A percentile compares a stretch with the other conserved stretches of the same genome.
Conservation (phyloP, 177 flowering plant genomes). For the Vitis hybrid region DNA sequence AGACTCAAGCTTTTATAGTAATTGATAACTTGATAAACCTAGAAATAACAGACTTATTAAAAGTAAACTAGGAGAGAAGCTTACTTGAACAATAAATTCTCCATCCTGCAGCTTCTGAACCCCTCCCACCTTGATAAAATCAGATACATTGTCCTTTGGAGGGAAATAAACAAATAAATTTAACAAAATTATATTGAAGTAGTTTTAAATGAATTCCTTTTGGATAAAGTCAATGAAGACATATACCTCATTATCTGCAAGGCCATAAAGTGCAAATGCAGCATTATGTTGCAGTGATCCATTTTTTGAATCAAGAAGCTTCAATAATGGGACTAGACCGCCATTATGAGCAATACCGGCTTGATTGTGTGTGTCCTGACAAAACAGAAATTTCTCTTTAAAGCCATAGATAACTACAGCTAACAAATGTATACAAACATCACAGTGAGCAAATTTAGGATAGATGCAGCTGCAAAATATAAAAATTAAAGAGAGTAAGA, state of each 20-base stretch:
- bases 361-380: constrained; percentile 82
- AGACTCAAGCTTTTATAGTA: too few relatives aligned
- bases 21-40: too few relatives aligned
- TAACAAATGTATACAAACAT: too few relatives aligned
- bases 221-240: not conserved
- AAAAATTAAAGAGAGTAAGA: too few relatives aligned
- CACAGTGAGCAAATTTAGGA: too few relatives aligned
- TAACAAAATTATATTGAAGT: not conserved
- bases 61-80: constrained; percentile 4
- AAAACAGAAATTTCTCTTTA: not conserved
- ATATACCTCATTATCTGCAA: constrained; percentile 85
- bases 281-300: constrained; percentile 94
- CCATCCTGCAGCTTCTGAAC: constrained; percentile 91
- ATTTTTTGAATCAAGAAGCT: constrained; percentile 86
- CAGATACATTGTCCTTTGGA: constrained; percentile 76
- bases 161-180: not conserved
- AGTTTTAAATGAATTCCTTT: not conserved
- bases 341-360: constrained; percentile 88
- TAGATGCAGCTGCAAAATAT: too few relatives aligned
- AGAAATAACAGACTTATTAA: too few relatives aligned
- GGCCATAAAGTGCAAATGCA: constrained; percentile 92
- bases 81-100: constrained; percentile 87
- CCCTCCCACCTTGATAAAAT: constrained; percentile 88
- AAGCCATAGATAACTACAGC: too few relatives aligned
- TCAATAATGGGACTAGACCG: constrained; percentile 71